Evolutionary conservation across 2,329 filamentous ascomycete species (phyloP), one percentile per base, ranked within the genome.

Genomic region (Mycogone perniciosa): DNA sequence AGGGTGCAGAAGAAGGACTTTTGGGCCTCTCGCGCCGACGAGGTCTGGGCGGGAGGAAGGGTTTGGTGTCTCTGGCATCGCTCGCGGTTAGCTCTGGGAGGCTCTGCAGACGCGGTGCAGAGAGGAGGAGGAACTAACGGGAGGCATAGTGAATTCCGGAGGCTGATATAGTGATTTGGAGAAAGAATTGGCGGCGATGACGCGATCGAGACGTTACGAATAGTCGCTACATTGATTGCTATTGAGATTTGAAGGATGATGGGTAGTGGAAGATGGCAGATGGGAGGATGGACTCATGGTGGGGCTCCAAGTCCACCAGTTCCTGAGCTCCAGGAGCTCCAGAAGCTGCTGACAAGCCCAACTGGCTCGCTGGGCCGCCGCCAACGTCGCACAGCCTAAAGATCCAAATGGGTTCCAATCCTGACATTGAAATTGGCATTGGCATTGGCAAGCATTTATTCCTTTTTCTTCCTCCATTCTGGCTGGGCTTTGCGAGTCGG

Each of bases 1-100:
- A 97, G 81, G 39, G 84, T 81, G 74, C 85, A 95, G 72, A 88
- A 90, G 71, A 95, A 93, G 33, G 87, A 83, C 62, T 84, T 86
- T 44, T 88, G 76, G 11, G 88, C 88, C 62, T 88, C 86, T 55
- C 88, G 84, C 7, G 88, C 89, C 2, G 79, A 79, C 30, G 76
- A 72, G 26, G 79, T 82, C 60, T 80, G 77, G 51, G 79, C 77
- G 4, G 77, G 74, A 1, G 79, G 79, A 2, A 82, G 73, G 5
- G 79, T 81, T 56, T 80, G 77, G 61, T 76, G 75, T 60, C 79
- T 71, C 75, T 81, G 60, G n/a, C 34, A 34, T 20, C 20, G 5
- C 11, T 34, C 31, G 31, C 31, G 52, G 46, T 13, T 40, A 45
- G 10, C 78, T 83, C 62, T 72, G 71, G 7, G 70, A 72, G 29